Evolutionary conservation across 2,329 filamentous ascomycete genomes (phyloP), one percentile per base, ranked within the genome.

Genomic region (Aureobasidium subglaciale): DNA sequence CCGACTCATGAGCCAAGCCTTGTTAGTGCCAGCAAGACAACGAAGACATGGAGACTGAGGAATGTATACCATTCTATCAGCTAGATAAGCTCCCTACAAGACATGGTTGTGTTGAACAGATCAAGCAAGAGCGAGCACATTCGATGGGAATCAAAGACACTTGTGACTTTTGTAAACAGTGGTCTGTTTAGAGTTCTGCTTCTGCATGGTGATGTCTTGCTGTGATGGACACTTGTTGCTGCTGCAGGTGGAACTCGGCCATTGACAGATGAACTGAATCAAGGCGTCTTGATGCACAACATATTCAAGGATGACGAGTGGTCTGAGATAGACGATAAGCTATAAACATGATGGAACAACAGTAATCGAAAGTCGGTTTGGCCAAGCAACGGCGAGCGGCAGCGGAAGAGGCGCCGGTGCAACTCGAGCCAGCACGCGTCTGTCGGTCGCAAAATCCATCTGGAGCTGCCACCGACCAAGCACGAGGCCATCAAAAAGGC

Each of bases 351-450:
- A 6, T 5, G 32, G 5, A 15, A 35, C 11, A 35, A 13, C 10
- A 35, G 11, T n/a, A 13, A 13, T 15, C 32, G n/a, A n/a, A 13
- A 15, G 32, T 13, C 8, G 16, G 9, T 45, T 13, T 24, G 32
- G 45, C 45, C 45, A 48, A 48, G 45, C 45, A 48, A 42, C 48
- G 35, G 37, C 8, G 16, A 30, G 10, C 49, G 49, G 37, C 49
- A 41, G 37, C 32, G 37, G 27, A 20, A 41, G 35, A 53, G 37
- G 45, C 45, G 45, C 45, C 43, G 25, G n/a, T 29, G 24, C 22
- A 32, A 27, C 16, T 9, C 11, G 15, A 22, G 2, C n/a, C n/a
- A n/a, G n/a, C n/a, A n/a, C n/a, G n/a, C n/a, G n/a, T n/a, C n/a
- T n/a, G 38, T 16, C 38, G 18, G 38, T 20, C 38, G 18, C 13